These are phyloP conservation scores for Vitis cinerea DNA, from an alignment of 164 flowering plant species.

Conservation along the genomic window DNA sequence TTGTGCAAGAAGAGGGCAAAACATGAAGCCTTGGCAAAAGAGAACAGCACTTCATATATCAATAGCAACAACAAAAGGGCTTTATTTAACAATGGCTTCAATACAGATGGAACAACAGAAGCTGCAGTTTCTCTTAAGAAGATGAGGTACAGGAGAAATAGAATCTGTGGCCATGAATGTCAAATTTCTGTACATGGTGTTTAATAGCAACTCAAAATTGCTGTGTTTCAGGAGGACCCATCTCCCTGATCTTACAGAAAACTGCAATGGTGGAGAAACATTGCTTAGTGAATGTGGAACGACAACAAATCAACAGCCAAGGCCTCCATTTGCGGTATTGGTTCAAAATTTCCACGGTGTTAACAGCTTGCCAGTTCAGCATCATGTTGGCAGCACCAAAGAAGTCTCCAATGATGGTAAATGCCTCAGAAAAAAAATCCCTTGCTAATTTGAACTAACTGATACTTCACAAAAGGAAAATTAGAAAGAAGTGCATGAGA, in stretches of 20 bases:
- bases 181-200: background rate
- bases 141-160: constrained; percentile 49
- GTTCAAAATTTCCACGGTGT: constrained; percentile 44
- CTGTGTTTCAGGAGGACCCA: constrained; percentile 45
- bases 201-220: constrained; percentile 1
- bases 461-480: background rate
- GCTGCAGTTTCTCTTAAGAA: constrained; percentile 45
- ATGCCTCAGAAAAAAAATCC: constrained; percentile 4
- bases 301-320: constrained; percentile 35
- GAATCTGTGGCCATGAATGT: background rate
- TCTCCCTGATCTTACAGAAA: constrained; percentile 33
- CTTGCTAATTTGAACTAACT: background rate
- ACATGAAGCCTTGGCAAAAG: constrained; percentile 70
- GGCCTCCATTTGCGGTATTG: constrained; percentile 67
- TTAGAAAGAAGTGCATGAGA: background rate
- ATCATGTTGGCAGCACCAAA: constrained; percentile 22
- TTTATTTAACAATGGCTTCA: constrained; percentile 37
- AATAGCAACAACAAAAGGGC: constrained; percentile 66
- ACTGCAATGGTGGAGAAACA: constrained; percentile 31
- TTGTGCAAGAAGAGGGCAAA: constrained; percentile 92
- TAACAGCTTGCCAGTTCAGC: constrained; percentile 26
- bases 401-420: constrained; percentile 49
- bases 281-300: constrained; percentile 26
- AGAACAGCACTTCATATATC: constrained; percentile 50
- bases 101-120: constrained; percentile 31